Base-by-base conservation (phyloP, 257 asterid genomes). In the Ocimum tenuiflorum region DNA sequence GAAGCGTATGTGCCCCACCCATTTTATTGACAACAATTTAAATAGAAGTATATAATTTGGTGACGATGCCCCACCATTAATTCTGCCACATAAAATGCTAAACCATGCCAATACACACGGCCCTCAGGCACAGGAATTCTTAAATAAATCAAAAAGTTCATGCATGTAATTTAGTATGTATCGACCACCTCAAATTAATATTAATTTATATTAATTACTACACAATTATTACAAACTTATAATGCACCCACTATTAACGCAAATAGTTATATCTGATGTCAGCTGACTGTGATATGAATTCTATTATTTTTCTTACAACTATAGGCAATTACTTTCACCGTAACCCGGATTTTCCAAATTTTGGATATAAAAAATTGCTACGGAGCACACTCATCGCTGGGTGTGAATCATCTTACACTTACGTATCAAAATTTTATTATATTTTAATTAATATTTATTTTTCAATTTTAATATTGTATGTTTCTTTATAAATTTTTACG, bases 21-120 rank as follows among this genome's bases (percentile, higher is more conserved):
- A 71, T 67, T 55, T 74, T 22, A 59, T 24, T 62, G 38, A 12
- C 39, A 46, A 56, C 67, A 54, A 55, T 9, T 3, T 7, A 0
- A 66, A 14, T 33, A 46, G 45, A 60, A 51, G 63, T n/a, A n/a
- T n/a, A n/a, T n/a, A n/a, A n/a, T n/a, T 73, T 77, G 76, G 72
- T 65, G 81, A 54, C 65, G 74, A 15, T 41, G 73, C 35, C 80
- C 81, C 86, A 86, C 82, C 75, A 75, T 47, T 49, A 69, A 73
- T 19, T 46, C 47, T 43, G 27, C 73, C 47, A 70, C 59, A 61
- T 24, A 54, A 53, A 73, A 43, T 60, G 72, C n/a, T 54, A 36
- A 56, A 45, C 72, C n/a, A n/a, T n/a, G n/a, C n/a, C n/a, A n/a
- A n/a, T n/a, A n/a, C 73, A 68, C 74, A 64, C 19, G 10, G 8